Conservation (phyloP, 2,329 filamentous ascomycete species). For the Penicillium brasilianum region DNA sequence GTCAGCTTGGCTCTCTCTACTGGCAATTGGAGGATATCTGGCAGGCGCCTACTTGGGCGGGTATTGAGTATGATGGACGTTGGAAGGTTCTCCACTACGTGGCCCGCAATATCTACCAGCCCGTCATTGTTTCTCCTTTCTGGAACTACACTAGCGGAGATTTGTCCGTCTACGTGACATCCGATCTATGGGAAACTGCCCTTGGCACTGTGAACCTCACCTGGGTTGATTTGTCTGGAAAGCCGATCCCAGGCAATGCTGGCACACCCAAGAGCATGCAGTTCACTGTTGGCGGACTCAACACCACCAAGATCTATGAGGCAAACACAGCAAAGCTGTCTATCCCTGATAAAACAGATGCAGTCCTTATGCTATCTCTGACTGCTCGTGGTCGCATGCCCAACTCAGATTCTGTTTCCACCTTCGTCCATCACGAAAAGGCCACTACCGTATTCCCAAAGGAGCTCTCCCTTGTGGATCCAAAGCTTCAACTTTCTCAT, state of each 20-base stretch:
- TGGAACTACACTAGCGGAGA: slow-evolving; percentile 57
- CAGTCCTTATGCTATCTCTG: slow-evolving; percentile 53
- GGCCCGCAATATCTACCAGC: slow-evolving; percentile 62
- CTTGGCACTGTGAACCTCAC: slow-evolving; percentile 54
- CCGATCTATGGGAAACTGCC: slow-evolving; percentile 60
- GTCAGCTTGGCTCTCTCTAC: slow-evolving; percentile 65
- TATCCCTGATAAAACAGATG: slow-evolving; percentile 40
- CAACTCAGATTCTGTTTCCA: slow-evolving; percentile 46
- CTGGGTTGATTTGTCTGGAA: slow-evolving; percentile 60
- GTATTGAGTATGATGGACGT: slow-evolving; percentile 65
- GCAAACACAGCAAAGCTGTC: slow-evolving; percentile 46
- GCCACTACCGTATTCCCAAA: slow-evolving; percentile 56
- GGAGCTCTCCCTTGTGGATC: slow-evolving; percentile 55
- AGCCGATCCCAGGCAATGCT: slow-evolving; percentile 44
- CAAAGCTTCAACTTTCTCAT: slow-evolving; percentile 50
- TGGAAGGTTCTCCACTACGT: slow-evolving; percentile 68
- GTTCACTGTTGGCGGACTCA: slow-evolving; percentile 57
- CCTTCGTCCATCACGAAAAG: slow-evolving; percentile 57
- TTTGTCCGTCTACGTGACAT: slow-evolving; percentile 61
- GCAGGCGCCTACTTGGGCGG: slow-evolving; percentile 68
- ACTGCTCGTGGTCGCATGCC: slow-evolving; percentile 53
- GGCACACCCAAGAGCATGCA: slow-evolving; percentile 38
- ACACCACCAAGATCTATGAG: slow-evolving; percentile 56
- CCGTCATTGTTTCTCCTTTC: slow-evolving; percentile 64
- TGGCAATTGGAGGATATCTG: slow-evolving; percentile 71